Conservation (phyloP, 495 filamentous ascomycete genomes). For the Penicillium bialowiezense region DNA sequence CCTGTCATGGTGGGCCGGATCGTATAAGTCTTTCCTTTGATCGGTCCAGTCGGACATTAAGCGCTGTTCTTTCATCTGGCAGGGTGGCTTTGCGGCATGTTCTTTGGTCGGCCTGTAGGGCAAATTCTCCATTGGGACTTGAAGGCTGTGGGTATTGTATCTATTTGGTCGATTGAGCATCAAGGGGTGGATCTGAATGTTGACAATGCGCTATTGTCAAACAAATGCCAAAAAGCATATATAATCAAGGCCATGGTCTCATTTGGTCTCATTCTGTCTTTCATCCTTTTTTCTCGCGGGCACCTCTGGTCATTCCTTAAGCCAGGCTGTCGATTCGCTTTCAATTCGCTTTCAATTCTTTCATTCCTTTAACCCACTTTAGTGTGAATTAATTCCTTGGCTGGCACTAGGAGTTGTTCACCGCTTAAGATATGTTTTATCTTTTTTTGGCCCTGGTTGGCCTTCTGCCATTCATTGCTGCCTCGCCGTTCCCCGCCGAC, state of each 20-base stretch:
- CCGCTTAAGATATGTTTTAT: conserved; percentile 12
- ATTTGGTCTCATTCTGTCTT: not conserved
- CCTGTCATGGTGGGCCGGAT: not conserved
- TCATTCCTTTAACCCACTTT: not conserved
- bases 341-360: not conserved
- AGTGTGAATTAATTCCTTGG: conserved; percentile 1
- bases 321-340: too few relatives aligned
- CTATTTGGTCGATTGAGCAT: not conserved
- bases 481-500: conserved; percentile 6
- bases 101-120: too few relatives aligned
- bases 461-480: conserved; percentile 4
- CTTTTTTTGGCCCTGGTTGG: conserved; percentile 12
- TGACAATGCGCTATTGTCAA: conserved; percentile 4
- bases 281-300: not conserved
- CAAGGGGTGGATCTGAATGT: not conserved
- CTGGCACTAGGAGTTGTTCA: not conserved
- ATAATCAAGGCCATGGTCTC: not conserved
- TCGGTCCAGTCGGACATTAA: not conserved
- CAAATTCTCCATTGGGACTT: too few relatives aligned
- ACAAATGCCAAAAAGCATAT: not conserved
- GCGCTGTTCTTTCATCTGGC: conserved; percentile 6
- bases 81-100: conserved; percentile 5
- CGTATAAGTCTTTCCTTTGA: not conserved
- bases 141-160: too few relatives aligned
- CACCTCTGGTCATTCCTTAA: not conserved